These are phyloP conservation scores for Lophiostoma macrostomum DNA, from an alignment of 495 filamentous ascomycete species.

Conservation along the genomic window DNA sequence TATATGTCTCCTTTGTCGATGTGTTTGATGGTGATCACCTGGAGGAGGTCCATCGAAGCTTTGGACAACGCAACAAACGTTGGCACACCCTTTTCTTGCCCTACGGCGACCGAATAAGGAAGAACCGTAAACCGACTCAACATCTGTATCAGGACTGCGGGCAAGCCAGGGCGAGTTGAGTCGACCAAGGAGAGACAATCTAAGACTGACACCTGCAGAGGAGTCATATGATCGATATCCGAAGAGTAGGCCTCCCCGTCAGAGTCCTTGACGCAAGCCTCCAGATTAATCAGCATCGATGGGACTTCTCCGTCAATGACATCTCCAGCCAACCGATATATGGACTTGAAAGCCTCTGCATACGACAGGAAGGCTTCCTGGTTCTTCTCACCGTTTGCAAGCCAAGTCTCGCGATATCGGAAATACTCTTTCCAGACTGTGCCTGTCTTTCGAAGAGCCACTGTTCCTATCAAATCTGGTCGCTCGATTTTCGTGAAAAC, in stretches of 20 bases:
- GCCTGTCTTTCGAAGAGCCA: slow-evolving; percentile 24
- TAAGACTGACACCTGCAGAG: slow-evolving; percentile 70
- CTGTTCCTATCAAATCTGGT: not conserved
- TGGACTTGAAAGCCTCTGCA: slow-evolving; percentile 67
- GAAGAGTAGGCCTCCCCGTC: slow-evolving; percentile 72
- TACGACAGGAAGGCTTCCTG: slow-evolving; percentile 78
- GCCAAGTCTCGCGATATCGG: slow-evolving; percentile 39
- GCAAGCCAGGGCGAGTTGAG: slow-evolving; percentile 62
- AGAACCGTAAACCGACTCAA: slow-evolving; percentile 68
- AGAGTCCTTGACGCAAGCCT: slow-evolving; percentile 63
- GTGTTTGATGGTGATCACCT: slow-evolving; percentile 52
- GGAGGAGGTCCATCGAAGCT: slow-evolving; percentile 65
- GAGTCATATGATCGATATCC: slow-evolving; percentile 80
- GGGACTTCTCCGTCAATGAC: slow-evolving; percentile 59
- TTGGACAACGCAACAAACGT: slow-evolving; percentile 89
- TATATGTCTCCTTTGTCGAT: slow-evolving; percentile 25
- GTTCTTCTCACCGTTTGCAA: slow-evolving; percentile 50
- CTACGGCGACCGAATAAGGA: slow-evolving; percentile 48
- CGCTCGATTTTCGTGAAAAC: slow-evolving; percentile 35
- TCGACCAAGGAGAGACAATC: slow-evolving; percentile 70
- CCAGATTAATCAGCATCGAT: slow-evolving; percentile 52
- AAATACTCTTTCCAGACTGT: slow-evolving; percentile 29
- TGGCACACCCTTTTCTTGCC: slow-evolving; percentile 39
- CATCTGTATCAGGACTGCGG: slow-evolving; percentile 63
- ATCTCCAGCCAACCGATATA: slow-evolving; percentile 74